Evolutionary conservation across 1,284 basidiomycete genomes (phyloP).

Genomic region (Apiotrichum montevideense): DNA sequence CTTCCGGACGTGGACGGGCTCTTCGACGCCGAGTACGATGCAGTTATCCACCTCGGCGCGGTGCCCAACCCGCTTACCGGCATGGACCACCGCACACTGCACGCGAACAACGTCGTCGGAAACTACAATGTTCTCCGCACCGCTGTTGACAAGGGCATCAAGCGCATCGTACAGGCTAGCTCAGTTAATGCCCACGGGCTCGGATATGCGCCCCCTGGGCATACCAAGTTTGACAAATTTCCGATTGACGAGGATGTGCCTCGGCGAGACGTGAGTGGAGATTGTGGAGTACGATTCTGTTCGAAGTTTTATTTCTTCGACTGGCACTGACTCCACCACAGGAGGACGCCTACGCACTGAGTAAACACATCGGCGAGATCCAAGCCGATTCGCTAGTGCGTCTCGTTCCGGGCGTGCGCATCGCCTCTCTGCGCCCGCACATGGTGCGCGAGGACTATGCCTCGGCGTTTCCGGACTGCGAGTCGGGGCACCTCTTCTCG

Average conservation of each 20-base stretch:
- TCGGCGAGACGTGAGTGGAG: constrained; percentile 24
- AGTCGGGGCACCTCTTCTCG: constrained; percentile 33
- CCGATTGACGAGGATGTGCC: constrained; percentile 33
- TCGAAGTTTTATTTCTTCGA: neutral
- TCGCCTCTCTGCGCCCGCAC: constrained; percentile 46
- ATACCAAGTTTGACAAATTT: constrained; percentile 26
- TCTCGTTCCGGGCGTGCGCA: constrained; percentile 18
- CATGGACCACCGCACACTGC: constrained; percentile 30
- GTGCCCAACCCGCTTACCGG: constrained; percentile 33
- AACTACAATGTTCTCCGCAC: constrained; percentile 43
- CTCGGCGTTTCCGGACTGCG: constrained; percentile 5
- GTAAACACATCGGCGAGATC: constrained; percentile 42
- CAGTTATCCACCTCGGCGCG: constrained; percentile 45
- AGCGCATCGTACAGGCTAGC: constrained; percentile 43
- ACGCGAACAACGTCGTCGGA: constrained; percentile 40
- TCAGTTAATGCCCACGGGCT: constrained; percentile 39
- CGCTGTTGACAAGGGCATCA: constrained; percentile 32
- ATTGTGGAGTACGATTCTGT: neutral
- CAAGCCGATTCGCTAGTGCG: constrained; percentile 40
- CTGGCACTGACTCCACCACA: constrained; percentile 1
- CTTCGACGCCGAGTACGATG: constrained; percentile 27
- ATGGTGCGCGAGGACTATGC: constrained; percentile 21
- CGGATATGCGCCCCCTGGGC: constrained; percentile 25
- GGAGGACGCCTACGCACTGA: constrained; percentile 39
- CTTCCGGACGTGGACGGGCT: constrained; percentile 23